Conservation (phyloP, 352 stramenopile species). For the Blastocystis sp. region DNA sequence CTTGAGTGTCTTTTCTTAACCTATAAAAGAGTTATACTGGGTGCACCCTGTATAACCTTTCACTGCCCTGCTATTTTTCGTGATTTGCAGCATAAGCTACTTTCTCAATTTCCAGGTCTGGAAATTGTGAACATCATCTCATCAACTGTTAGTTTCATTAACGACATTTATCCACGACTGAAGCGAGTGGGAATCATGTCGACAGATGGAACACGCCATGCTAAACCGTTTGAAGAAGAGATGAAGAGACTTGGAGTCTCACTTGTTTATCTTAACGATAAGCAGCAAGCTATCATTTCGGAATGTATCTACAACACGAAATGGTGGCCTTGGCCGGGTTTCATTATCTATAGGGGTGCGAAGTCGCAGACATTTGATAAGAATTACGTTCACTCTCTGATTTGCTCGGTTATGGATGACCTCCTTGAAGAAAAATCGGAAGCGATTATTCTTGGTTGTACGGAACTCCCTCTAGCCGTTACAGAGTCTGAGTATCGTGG, state of each 20-base stretch:
- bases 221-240: constrained; percentile 1
- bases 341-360: background rate
- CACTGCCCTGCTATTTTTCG: constrained; percentile 23
- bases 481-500: constrained; percentile 8
- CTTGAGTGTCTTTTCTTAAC: background rate
- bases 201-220: constrained; percentile 23
- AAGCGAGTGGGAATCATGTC: constrained; percentile 18
- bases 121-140: constrained; percentile 26
- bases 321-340: background rate
- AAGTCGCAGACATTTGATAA: constrained; percentile 17
- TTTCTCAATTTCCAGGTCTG: background rate
- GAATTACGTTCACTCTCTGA: background rate
- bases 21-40: constrained; percentile 17
- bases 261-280: constrained; percentile 35
- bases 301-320: constrained; percentile 43
- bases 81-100: background rate
- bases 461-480: constrained; percentile 45
- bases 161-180: background rate
- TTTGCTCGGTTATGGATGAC: constrained; percentile 30
- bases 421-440: background rate
- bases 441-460: constrained; percentile 47
- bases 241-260: background rate
- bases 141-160: background rate
- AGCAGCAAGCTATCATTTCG: constrained; percentile 6
- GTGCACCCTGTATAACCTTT: constrained; percentile 40